Evolutionary conservation across 2,329 filamentous ascomycete genomes (phyloP).

Genomic region (Fusarium agapanthi): DNA sequence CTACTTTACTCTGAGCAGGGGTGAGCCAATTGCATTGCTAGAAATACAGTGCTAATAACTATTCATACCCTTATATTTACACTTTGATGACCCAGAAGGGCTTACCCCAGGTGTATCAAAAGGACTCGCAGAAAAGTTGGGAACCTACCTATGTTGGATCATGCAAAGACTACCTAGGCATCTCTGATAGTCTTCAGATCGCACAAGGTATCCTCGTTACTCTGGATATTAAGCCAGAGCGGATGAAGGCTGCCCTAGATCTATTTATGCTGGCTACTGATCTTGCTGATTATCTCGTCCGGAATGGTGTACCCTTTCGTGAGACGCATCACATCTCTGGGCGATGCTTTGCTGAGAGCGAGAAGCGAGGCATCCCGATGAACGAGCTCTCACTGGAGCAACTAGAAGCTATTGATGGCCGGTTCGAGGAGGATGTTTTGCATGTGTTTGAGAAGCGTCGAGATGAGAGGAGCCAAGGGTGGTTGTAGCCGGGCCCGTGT

Average conservation of each 20-base stretch:
- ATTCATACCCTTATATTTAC: not conserved
- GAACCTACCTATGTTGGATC: conserved; percentile 79
- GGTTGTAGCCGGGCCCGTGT: conserved; percentile 76
- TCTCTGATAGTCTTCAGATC: conserved; percentile 77
- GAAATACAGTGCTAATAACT: not conserved
- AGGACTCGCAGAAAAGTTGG: conserved; percentile 79
- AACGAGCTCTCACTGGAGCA: conserved; percentile 73
- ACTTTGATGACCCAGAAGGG: conserved; percentile 67
- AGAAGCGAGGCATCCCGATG: conserved; percentile 71
- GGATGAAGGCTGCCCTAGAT: conserved; percentile 75
- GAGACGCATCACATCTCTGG: conserved; percentile 83
- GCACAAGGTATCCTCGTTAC: conserved; percentile 78
- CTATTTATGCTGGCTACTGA: conserved; percentile 79
- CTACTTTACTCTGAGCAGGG: not conserved
- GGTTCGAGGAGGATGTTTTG: conserved; percentile 73
- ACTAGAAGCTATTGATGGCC: conserved; percentile 70
- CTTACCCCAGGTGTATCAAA: conserved; percentile 79
- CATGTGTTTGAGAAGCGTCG: conserved; percentile 73
- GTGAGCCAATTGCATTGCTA: not conserved
- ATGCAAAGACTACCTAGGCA: conserved; percentile 77
- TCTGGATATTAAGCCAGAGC: conserved; percentile 69
- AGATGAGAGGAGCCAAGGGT: conserved; percentile 72
- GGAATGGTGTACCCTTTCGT: conserved; percentile 60
- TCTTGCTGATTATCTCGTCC: conserved; percentile 69
- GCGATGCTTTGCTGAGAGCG: conserved; percentile 74